Conservation (phyloP, 768 basidiomycete genomes). For the Austroboletus festivus region DNA sequence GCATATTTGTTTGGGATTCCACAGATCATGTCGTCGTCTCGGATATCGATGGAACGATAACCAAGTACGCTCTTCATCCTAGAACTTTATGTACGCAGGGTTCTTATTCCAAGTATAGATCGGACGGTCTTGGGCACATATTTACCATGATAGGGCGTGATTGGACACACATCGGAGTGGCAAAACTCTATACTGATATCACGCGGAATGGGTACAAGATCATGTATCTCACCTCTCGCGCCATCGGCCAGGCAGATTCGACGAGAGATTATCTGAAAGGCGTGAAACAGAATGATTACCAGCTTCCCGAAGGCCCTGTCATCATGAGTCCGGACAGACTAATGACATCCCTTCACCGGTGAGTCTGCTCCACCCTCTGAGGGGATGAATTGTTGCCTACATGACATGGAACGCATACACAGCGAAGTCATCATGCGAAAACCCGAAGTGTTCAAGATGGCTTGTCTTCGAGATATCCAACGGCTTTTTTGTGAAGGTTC, state of each 20-base stretch:
- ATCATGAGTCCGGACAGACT: constrained; percentile 98
- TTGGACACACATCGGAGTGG: constrained; percentile 97
- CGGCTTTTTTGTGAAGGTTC: constrained; percentile 75
- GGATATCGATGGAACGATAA: constrained; percentile 98
- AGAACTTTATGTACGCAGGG: background rate
- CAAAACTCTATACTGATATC: constrained; percentile 96
- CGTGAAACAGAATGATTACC: constrained; percentile 93
- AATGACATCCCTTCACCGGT: constrained; percentile 94
- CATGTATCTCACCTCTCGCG: constrained; percentile 94
- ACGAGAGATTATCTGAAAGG: constrained; percentile 92
- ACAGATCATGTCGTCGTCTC: constrained; percentile 88
- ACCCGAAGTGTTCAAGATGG: constrained; percentile 99
- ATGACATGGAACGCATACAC: background rate
- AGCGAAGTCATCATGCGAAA: constrained; percentile 99
- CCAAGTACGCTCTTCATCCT: constrained; percentile 66
- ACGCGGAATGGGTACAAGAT: constrained; percentile 95
- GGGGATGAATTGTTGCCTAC: background rate
- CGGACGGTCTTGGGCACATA: constrained; percentile 93
- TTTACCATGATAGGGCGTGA: constrained; percentile 97
- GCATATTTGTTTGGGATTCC: constrained; percentile 96
- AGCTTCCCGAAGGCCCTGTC: constrained; percentile 96
- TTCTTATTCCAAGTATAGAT: constrained; percentile 44
- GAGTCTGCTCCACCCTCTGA: constrained; percentile 18
- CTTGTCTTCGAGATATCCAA: constrained; percentile 92
- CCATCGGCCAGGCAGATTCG: constrained; percentile 96